phyloP scores from a whole-genome alignment of 768 basidiomycete genomes.

The Mycena floridula region DNA sequence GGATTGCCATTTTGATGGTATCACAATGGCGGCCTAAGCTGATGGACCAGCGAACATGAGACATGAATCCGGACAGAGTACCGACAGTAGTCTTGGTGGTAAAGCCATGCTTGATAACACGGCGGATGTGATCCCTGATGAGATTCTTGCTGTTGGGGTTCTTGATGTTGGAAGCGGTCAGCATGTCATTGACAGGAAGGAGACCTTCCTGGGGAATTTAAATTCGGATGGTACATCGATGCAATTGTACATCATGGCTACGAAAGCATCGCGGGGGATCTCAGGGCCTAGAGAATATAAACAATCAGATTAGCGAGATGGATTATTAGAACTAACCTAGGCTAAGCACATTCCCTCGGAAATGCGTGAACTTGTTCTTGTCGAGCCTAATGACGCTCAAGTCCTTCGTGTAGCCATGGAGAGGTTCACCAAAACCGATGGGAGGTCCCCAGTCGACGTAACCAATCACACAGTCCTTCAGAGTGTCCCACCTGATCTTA shows the following conservation, averaged over 20 bases:
- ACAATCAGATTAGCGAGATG: slow-evolving; percentile 10
- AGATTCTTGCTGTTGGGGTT: slow-evolving; percentile 22
- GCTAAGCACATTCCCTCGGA: slow-evolving; percentile 20
- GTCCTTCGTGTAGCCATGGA: slow-evolving; percentile 28
- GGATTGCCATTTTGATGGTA: slow-evolving; percentile 20
- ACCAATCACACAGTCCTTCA: slow-evolving; percentile 29
- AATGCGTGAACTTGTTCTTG: slow-evolving; percentile 25
- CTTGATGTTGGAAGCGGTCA: slow-evolving; percentile 25
- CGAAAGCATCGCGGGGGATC: background rate
- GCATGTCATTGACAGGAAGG: slow-evolving; percentile 21
- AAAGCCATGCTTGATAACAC: slow-evolving; percentile 28
- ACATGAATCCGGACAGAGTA: slow-evolving; percentile 27
- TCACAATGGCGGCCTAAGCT: slow-evolving; percentile 6
- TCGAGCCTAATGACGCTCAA: slow-evolving; percentile 33
- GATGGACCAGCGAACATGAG: slow-evolving; percentile 26
- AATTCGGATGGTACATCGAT: slow-evolving; percentile 8
- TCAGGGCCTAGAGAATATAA: background rate
- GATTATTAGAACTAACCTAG: slow-evolving; percentile 18
- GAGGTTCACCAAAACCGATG: slow-evolving; percentile 18
- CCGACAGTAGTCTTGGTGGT: slow-evolving; percentile 30
- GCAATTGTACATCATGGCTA: background rate
- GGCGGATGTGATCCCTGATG: slow-evolving; percentile 23
- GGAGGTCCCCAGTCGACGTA: slow-evolving; percentile 31
- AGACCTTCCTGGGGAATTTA: slow-evolving; percentile 24
- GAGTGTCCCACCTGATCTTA: slow-evolving; percentile 24